Conservation (phyloP, 306 rosid genomes). For the Inga leiocalycina region DNA sequence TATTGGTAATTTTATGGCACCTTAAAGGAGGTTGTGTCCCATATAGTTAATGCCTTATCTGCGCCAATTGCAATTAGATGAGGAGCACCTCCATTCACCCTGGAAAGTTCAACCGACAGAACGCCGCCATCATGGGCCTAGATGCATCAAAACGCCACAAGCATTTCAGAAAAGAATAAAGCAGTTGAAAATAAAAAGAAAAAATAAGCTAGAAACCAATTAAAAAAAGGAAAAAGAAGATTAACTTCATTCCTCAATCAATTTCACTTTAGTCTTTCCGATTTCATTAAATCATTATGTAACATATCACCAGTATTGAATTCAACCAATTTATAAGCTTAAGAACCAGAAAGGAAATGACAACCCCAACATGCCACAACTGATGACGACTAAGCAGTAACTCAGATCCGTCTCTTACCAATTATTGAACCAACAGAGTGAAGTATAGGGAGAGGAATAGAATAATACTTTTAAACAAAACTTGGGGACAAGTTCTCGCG, state of each 20-base stretch:
- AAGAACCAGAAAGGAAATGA: slow-evolving; percentile 28
- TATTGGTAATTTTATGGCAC: slow-evolving; percentile 50
- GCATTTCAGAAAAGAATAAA: slow-evolving; percentile 14
- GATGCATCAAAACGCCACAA: slow-evolving; percentile 21
- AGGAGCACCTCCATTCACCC: slow-evolving; percentile 95
- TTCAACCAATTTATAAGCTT: not conserved
- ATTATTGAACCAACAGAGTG: slow-evolving; percentile 17
- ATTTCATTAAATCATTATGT: slow-evolving; percentile 10
- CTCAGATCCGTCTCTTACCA: slow-evolving; percentile 26
- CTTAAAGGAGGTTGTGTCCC: slow-evolving; percentile 97
- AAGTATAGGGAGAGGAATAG: slow-evolving; percentile 29
- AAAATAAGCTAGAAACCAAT: slow-evolving; percentile 9
- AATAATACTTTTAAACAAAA: slow-evolving; percentile 77
- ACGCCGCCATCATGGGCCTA: slow-evolving; percentile 90
- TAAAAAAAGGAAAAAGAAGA: not conserved
- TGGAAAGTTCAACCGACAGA: slow-evolving; percentile 92
- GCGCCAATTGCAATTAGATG: slow-evolving; percentile 98
- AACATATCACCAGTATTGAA: slow-evolving; percentile 24
- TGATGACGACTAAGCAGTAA: slow-evolving; percentile 24
- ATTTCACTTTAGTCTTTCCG: not conserved
- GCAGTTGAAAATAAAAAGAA: slow-evolving; percentile 8
- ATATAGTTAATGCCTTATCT: slow-evolving; percentile 94
- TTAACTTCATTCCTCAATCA: not conserved
- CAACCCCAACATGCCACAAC: slow-evolving; percentile 20
- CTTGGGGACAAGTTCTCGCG: slow-evolving; percentile 97